phyloP scores from a whole-genome alignment of 1,284 basidiomycete genomes.

The Cutaneotrichosporon cutaneum region DNA sequence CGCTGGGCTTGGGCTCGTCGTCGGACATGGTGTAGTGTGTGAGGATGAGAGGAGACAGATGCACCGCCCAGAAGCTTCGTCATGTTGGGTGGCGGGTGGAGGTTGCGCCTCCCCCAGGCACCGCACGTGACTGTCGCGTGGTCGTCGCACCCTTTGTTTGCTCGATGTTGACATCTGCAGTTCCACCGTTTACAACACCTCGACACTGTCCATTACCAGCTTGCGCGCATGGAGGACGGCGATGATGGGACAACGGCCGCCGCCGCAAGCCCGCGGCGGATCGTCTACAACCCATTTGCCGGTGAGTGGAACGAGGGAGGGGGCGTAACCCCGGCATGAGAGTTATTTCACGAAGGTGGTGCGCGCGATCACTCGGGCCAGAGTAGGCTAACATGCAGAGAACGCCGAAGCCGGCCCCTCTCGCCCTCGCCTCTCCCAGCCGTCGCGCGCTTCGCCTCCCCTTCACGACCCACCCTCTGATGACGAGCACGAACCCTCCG shows the following conservation, averaged over 20 bases:
- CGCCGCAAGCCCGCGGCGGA: background rate
- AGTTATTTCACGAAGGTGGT: background rate
- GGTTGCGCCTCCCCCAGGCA: background rate
- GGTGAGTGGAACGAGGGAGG: background rate
- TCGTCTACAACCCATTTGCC: background rate
- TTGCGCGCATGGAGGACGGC: slow-evolving; percentile 9
- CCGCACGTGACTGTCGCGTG: slow-evolving; percentile 12
- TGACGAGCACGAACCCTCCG: background rate
- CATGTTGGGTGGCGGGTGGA: slow-evolving; percentile 1
- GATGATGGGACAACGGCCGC: background rate
- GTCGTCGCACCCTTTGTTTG: background rate
- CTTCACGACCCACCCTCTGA: background rate
- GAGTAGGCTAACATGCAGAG: background rate
- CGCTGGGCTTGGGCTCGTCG: background rate
- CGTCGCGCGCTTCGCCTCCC: background rate
- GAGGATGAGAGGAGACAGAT: background rate
- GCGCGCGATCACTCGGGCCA: background rate
- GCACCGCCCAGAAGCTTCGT: background rate
- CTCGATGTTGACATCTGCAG: slow-evolving; percentile 4
- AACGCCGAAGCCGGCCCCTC: slow-evolving; percentile 17
- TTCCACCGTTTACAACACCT: background rate
- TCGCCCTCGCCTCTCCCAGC: background rate
- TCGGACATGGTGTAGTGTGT: background rate
- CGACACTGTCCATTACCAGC: background rate
- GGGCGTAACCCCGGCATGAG: no score